These are phyloP conservation scores for Wickerhamiella qilinensis DNA, from an alignment of 805 yeast genomes.

Conservation along the genomic window DNA sequence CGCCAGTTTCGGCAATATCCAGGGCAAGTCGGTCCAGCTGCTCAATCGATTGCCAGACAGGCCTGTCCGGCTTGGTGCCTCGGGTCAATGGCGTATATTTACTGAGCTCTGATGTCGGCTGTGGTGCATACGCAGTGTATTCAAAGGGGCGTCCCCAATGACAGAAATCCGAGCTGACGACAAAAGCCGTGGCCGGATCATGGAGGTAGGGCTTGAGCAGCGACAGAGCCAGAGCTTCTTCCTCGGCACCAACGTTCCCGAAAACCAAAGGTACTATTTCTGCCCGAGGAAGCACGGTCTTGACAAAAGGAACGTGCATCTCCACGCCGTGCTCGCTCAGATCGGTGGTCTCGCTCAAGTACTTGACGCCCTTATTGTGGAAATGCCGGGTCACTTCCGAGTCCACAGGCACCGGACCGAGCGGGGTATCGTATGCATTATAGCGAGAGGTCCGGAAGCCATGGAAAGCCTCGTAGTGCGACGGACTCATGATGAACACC, in stretches of 20 bases:
- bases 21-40: constrained; percentile 55
- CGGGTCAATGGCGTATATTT: background rate
- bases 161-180: constrained; percentile 82
- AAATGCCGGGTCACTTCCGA: constrained; percentile 16
- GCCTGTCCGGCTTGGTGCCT: constrained; percentile 16
- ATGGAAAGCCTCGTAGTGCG: constrained; percentile 72
- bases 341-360: constrained; percentile 35
- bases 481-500: constrained; percentile 77
- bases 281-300: constrained; percentile 29
- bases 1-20: constrained; percentile 39
- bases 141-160: constrained; percentile 76
- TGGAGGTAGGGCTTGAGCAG: constrained; percentile 39
- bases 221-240: constrained; percentile 21
- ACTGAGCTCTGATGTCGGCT: constrained; percentile 11
- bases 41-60: constrained; percentile 62
- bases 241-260: constrained; percentile 36
- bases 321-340: constrained; percentile 85
- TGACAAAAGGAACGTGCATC: constrained; percentile 74
- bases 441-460: constrained; percentile 41
- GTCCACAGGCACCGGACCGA: constrained; percentile 64
- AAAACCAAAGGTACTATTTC: constrained; percentile 65
- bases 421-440: constrained; percentile 56
- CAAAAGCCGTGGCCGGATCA: constrained; percentile 46
- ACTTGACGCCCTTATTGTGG: constrained; percentile 6
- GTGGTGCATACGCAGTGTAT: constrained; percentile 34